Conservation (phyloP, 2,329 filamentous ascomycete genomes). For the Hypoxylon sp. region DNA sequence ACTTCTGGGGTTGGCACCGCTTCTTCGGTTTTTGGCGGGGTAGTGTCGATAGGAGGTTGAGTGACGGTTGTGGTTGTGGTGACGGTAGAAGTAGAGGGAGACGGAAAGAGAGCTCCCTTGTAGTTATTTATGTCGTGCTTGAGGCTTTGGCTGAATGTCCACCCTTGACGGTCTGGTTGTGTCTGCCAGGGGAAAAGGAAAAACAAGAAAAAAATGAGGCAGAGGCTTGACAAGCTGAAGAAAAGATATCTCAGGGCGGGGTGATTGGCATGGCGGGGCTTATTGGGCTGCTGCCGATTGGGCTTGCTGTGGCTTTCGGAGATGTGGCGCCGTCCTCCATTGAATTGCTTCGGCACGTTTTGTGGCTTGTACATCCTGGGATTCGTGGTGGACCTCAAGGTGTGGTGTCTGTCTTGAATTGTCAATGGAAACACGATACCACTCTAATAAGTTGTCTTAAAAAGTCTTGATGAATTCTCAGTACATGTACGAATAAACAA, state of each 20-base stretch:
- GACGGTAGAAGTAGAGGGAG: constrained; percentile 36
- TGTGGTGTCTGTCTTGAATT: not conserved
- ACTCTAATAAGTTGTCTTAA: not conserved
- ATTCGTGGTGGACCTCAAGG: constrained; percentile 7
- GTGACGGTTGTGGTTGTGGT: constrained; percentile 33
- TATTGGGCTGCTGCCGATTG: constrained; percentile 39
- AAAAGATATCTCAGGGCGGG: constrained; percentile 53
- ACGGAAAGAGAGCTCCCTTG: constrained; percentile 46
- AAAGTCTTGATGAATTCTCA: not conserved
- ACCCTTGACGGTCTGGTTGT: constrained; percentile 50
- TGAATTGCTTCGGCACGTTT: constrained; percentile 26
- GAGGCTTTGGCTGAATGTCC: constrained; percentile 49
- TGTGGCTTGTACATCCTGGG: constrained; percentile 40
- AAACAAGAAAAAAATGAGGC: constrained; percentile 52
- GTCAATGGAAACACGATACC: not conserved
- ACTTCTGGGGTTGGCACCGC: constrained; percentile 38
- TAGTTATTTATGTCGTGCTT: constrained; percentile 48
- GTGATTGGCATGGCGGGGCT: constrained; percentile 52
- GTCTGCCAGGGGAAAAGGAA: constrained; percentile 52
- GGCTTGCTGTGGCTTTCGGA: constrained; percentile 30
- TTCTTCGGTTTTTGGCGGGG: constrained; percentile 40
- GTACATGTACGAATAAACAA: not conserved
- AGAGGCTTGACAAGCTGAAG: constrained; percentile 48
- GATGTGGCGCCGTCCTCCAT: constrained; percentile 28
- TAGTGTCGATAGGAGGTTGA: constrained; percentile 37